phyloP scores from a whole-genome alignment of 768 basidiomycete genomes.

The Auriscalpium vulgare region DNA sequence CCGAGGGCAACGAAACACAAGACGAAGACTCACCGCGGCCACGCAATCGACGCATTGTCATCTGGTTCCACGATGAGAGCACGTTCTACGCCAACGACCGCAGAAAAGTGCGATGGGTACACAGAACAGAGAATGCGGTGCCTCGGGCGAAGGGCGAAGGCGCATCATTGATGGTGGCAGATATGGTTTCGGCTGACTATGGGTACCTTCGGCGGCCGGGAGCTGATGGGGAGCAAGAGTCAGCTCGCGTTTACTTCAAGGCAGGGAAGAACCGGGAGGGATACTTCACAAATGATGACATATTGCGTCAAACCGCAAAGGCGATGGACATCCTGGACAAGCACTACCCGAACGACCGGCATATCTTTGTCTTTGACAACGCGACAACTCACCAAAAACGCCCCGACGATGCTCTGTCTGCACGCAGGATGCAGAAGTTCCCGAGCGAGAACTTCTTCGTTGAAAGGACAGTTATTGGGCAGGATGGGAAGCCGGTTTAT shows the following conservation, averaged over 20 bases:
- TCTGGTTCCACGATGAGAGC: conserved; percentile 33
- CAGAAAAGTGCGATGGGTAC: conserved; percentile 22
- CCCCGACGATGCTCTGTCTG: conserved; percentile 16
- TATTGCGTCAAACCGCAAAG: conserved; percentile 14
- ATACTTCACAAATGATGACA: conserved; percentile 19
- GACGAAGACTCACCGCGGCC: not conserved
- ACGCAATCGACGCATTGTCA: conserved; percentile 4
- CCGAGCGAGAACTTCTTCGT: not conserved
- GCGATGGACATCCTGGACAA: conserved; percentile 28
- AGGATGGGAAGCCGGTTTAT: not conserved
- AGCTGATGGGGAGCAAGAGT: conserved; percentile 3
- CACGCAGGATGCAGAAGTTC: conserved; percentile 21
- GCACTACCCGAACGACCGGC: conserved; percentile 24
- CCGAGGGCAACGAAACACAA: not conserved
- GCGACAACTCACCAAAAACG: conserved; percentile 30
- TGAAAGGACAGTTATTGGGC: not conserved
- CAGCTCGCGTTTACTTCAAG: conserved; percentile 13
- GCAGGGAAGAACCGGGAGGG: conserved; percentile 20
- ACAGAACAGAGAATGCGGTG: conserved; percentile 17
- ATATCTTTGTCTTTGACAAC: conserved; percentile 34
- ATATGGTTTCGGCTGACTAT: conserved; percentile 27
- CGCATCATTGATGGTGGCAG: conserved; percentile 29
- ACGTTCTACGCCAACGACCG: conserved; percentile 34
- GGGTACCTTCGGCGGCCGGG: conserved; percentile 21
- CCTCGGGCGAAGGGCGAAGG: conserved; percentile 34